Base-by-base conservation (phyloP, 2,329 filamentous ascomycete genomes). In the Arthroderma sp. region DNA sequence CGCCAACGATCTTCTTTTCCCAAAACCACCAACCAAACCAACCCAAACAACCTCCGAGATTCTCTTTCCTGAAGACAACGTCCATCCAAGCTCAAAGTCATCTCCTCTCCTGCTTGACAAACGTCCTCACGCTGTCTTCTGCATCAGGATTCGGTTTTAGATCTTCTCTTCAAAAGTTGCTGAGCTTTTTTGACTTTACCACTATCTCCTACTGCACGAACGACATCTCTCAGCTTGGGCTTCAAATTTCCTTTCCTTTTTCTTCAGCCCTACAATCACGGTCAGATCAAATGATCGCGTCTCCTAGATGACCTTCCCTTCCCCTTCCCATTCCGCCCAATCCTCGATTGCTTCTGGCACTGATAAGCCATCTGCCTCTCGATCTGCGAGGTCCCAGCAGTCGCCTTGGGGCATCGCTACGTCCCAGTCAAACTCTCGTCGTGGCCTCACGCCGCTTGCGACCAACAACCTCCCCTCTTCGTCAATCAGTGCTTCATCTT, bases 401-500 rank as follows among this genome's bases (percentile, higher is more conserved):
- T 70, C 71, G 62, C 66, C 70, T 61, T 77, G 74, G 74, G 72
- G 70, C 66, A 65, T 68, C 60, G 66, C 71, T 58, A 66, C 67
- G 61, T 70, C 70, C 60, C 70, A 72, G 60, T 68, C 72, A 56
- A 68, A 63, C 62, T 64, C 69, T 61, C 73, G 74, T 58, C 72
- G 75, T 63, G 69, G 70, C 55, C 65, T 74, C 59, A 70, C 75
- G 55, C 74, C 75, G 59, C 72, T 78, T 56, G 71, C 74, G 54
- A 76, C 71, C 53, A 69, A 65, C 49, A 67, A 69, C 54, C 57
- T 69, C 51, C 67, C 65, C 46, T 62, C 58, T 43, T 58, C 62
- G 51, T 63, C 66, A 47, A 58, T 56, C 52, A 55, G 58, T 53
- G 60, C 62, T 52, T 65, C 66, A 52, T 61, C 66, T 49, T 60